Conservation (phyloP, 2,329 filamentous ascomycete species). For the Neopestalotiopsis sp. region DNA sequence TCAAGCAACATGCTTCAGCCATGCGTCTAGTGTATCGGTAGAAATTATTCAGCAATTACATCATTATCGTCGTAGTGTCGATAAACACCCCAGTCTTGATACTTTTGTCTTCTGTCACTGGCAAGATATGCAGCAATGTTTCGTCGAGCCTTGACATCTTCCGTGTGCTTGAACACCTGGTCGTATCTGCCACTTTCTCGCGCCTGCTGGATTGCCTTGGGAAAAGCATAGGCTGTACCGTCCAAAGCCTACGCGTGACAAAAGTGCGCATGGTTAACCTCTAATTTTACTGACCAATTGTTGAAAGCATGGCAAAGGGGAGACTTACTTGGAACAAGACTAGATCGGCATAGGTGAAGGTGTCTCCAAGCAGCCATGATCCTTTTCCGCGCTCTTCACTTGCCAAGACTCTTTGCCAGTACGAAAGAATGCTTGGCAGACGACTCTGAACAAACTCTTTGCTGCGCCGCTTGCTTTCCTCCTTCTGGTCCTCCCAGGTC, state of each 20-base stretch:
- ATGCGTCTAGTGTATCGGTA: too few relatives aligned
- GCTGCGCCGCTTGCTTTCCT: constrained; percentile 63
- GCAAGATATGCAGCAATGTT: constrained; percentile 70
- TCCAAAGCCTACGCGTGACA: constrained; percentile 49
- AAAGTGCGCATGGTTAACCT: not conserved
- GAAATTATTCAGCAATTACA: constrained; percentile 28
- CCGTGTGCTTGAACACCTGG: constrained; percentile 66
- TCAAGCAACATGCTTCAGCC: too few relatives aligned
- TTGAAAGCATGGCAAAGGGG: not conserved
- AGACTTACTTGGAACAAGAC: constrained; percentile 69
- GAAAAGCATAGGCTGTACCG: constrained; percentile 69
- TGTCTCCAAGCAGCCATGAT: constrained; percentile 67
- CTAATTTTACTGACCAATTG: too few relatives aligned
- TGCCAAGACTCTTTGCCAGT: constrained; percentile 68
- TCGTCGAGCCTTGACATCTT: constrained; percentile 64
- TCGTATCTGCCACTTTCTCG: constrained; percentile 60
- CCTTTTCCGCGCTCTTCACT: constrained; percentile 58
- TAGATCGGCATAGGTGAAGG: constrained; percentile 72
- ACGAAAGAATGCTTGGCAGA: constrained; percentile 73
- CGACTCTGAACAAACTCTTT: constrained; percentile 63
- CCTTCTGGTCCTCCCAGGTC: constrained; percentile 79
- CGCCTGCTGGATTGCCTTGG: constrained; percentile 63
- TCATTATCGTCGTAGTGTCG: constrained; percentile 76
- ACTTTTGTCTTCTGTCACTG: constrained; percentile 66
- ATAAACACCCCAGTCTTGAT: constrained; percentile 65